A percentile compares a stretch with the other conserved stretches of the same genome.
Conservation (phyloP, 257 asterid genomes). For the Salvia rosmarinus region DNA sequence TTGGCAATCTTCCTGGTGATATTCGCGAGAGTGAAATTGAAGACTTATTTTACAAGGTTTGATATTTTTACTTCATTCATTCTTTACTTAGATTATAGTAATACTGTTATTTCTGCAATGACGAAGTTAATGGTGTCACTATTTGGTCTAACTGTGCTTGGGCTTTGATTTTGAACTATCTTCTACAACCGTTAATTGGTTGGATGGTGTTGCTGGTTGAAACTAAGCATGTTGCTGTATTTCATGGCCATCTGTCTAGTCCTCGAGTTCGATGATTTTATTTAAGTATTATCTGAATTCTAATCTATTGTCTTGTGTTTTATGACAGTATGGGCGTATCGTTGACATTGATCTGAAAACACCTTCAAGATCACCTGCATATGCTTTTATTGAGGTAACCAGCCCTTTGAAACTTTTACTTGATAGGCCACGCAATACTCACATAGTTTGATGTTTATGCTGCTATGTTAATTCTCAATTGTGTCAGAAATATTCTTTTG, state of each 20-base stretch:
- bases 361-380: constrained; percentile 73
- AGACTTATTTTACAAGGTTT: constrained; percentile 72
- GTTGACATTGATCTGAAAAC: constrained; percentile 68
- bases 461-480: background rate
- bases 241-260: background rate
- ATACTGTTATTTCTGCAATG: background rate
- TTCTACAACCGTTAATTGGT: no score
- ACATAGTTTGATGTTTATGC: background rate
- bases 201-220: no score
- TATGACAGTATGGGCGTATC: constrained; percentile 61
- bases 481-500: background rate
- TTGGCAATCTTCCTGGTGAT: constrained; percentile 78
- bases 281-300: background rate
- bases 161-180: no score
- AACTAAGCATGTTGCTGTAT: background rate
- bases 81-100: background rate
- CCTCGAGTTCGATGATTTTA: background rate
- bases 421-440: background rate
- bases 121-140: background rate
- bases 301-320: constrained; percentile 12
- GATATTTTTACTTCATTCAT: background rate
- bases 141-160: background rate
- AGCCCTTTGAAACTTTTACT: background rate
- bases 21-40: constrained; percentile 71
- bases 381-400: constrained; percentile 77